Percentiles rank a stretch among this genome's conserved stretches.
phyloP scores from a whole-genome alignment of 768 basidiomycete species.

The Agaricus sinodeliciosus region DNA sequence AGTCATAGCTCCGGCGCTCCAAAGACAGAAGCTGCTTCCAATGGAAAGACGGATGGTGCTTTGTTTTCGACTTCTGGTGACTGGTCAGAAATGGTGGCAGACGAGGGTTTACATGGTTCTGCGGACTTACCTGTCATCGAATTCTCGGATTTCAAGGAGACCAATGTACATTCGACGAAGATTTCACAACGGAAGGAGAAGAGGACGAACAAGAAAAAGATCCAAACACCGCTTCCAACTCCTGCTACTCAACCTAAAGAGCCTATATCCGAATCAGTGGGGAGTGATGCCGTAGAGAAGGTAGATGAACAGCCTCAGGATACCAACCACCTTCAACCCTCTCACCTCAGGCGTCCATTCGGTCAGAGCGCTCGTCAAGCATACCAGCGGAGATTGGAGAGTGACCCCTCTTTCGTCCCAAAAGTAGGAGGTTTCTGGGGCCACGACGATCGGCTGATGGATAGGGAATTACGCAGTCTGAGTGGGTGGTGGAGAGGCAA shows the following conservation, averaged over 20 bases:
- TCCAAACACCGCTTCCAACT: background rate
- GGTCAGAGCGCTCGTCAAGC: conserved; percentile 74
- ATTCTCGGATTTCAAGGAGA: conserved; percentile 57
- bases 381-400: conserved; percentile 76
- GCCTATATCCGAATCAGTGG: conserved; percentile 2
- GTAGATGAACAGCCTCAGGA: conserved; percentile 1
- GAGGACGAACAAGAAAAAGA: conserved; percentile 27
- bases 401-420: conserved; percentile 85
- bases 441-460: conserved; percentile 85
- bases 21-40: conserved; percentile 22
- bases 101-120: conserved; percentile 56
- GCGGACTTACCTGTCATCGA: conserved; percentile 75
- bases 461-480: conserved; percentile 74
- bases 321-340: conserved; percentile 3
- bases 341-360: conserved; percentile 27
- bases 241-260: background rate
- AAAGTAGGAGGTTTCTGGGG: conserved; percentile 92
- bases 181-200: conserved; percentile 33
- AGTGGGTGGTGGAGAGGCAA: conserved; percentile 86
- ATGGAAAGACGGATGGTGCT: conserved; percentile 38
- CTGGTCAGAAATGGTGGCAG: conserved; percentile 86
- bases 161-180: conserved; percentile 23
- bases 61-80: conserved; percentile 43
- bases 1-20: conserved; percentile 51
- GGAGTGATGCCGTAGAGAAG: conserved; percentile 4